phyloP scores from a whole-genome alignment of 495 filamentous ascomycete genomes.

The Cercophora samala region DNA sequence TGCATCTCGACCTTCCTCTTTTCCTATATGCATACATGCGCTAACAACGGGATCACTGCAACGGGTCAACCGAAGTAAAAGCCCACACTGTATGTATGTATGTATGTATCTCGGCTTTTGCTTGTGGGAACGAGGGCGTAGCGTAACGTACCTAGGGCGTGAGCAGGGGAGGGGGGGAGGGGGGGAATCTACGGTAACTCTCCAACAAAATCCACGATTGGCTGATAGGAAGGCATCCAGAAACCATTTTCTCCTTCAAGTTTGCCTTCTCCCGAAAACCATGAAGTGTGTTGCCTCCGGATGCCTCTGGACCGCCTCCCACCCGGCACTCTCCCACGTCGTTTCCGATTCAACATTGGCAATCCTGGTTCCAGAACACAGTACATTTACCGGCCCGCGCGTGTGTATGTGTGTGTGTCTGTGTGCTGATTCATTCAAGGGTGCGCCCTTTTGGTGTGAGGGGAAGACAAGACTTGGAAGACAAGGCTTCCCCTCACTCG shows the following conservation, averaged over 20 bases:
- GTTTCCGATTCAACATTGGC: not conserved
- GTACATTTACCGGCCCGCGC: not conserved
- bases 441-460: slow-evolving; percentile 2
- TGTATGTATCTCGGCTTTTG: not conserved
- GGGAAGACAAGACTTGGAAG: not conserved
- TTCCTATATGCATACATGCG: not conserved
- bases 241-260: not conserved
- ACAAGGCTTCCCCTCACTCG: not conserved
- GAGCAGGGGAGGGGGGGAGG: not conserved
- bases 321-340: not conserved
- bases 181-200: too few relatives aligned
- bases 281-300: not conserved
- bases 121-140: not conserved
- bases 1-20: not conserved
- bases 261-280: too few relatives aligned
- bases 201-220: not conserved
- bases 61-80: not conserved
- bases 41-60: not conserved
- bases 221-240: not conserved
- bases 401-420: not conserved
- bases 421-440: not conserved
- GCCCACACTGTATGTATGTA: not conserved
- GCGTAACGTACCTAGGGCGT: not conserved
- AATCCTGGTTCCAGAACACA: too few relatives aligned
- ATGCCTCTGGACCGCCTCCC: not conserved